A percentile compares a stretch with the other conserved stretches of the same genome.
Evolutionary conservation across 306 rosid genomes (phyloP).

Genomic region (Sesbania bispinosa): DNA sequence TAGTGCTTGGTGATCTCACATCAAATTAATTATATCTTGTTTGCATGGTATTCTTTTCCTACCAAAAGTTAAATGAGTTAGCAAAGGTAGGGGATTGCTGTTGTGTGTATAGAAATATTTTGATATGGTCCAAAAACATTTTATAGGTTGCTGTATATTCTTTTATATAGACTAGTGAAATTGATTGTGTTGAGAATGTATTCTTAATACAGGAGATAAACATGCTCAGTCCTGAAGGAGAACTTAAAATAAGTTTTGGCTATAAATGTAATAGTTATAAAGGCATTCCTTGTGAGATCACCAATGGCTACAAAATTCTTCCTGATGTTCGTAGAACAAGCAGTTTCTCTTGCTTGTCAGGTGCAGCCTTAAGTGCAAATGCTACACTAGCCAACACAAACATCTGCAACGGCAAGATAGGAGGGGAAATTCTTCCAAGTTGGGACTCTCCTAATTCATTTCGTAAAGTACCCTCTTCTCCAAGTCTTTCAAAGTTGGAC

Average conservation of each 20-base stretch:
- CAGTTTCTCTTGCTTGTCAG: conserved; percentile 96
- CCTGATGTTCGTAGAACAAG: conserved; percentile 67
- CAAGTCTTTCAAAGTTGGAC: conserved; percentile 69
- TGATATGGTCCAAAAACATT: not conserved
- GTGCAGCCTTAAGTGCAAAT: conserved; percentile 96
- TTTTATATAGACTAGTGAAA: not conserved
- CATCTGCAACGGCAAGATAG: conserved; percentile 88
- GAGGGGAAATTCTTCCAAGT: conserved; percentile 90
- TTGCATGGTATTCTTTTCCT: not conserved
- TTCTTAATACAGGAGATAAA: conserved; percentile 34
- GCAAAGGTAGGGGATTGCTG: not conserved
- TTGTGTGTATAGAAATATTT: not conserved
- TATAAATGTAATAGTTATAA: conserved; percentile 67
- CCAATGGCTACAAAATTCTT: conserved; percentile 31
- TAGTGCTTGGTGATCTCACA: not conserved
- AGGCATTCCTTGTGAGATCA: conserved; percentile 39
- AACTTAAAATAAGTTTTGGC: conserved; percentile 91
- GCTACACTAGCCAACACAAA: conserved; percentile 94
- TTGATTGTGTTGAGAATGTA: conserved; percentile 24
- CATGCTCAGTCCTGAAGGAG: conserved; percentile 64
- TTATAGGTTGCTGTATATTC: not conserved
- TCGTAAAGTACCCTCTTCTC: conserved; percentile 80
- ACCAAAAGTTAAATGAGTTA: not conserved
- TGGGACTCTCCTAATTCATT: conserved; percentile 95
- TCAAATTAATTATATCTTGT: not conserved